A percentile compares a stretch with the other conserved stretches of the same genome.
Conservation (phyloP, 1,284 basidiomycete genomes). For the Trichosporon faecale region DNA sequence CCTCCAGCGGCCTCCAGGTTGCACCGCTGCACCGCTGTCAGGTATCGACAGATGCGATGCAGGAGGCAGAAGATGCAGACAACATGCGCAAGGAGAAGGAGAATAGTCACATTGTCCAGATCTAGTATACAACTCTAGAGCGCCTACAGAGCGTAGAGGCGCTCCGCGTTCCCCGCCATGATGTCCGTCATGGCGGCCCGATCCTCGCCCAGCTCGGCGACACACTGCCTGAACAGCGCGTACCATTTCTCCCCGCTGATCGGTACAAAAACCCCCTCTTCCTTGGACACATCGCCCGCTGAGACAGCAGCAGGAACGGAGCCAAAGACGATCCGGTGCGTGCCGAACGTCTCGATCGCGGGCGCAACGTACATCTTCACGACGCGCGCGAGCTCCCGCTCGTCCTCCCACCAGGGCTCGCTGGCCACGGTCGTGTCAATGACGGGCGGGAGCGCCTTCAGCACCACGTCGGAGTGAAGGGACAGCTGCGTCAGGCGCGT, state of each 20-base stretch:
- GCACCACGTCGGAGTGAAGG: slow-evolving; percentile 66
- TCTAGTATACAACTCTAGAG: neutral
- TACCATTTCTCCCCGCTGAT: slow-evolving; percentile 68
- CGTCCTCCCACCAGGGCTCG: slow-evolving; percentile 56
- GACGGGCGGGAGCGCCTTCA: slow-evolving; percentile 75
- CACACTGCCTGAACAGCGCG: slow-evolving; percentile 69
- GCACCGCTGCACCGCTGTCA: no score
- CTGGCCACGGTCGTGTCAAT: slow-evolving; percentile 57
- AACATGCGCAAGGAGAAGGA: no score
- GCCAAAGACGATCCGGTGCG: slow-evolving; percentile 60
- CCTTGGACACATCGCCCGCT: slow-evolving; percentile 12
- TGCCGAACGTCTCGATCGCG: slow-evolving; percentile 65
- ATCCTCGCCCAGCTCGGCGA: slow-evolving; percentile 77
- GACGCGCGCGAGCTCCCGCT: slow-evolving; percentile 72
- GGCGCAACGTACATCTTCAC: slow-evolving; percentile 70
- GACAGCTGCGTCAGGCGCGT: slow-evolving; percentile 71
- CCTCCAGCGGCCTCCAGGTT: no score
- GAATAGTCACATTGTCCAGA: neutral
- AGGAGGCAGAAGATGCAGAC: neutral
- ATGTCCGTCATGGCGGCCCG: slow-evolving; percentile 61
- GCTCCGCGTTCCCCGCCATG: slow-evolving; percentile 38
- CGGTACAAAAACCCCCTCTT: slow-evolving; percentile 47
- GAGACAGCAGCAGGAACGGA: slow-evolving; percentile 53
- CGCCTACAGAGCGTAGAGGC: neutral
- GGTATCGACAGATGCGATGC: no score